These are phyloP conservation scores for Glycine soja DNA, from an alignment of 306 rosid genomes.

Conservation along the genomic window DNA sequence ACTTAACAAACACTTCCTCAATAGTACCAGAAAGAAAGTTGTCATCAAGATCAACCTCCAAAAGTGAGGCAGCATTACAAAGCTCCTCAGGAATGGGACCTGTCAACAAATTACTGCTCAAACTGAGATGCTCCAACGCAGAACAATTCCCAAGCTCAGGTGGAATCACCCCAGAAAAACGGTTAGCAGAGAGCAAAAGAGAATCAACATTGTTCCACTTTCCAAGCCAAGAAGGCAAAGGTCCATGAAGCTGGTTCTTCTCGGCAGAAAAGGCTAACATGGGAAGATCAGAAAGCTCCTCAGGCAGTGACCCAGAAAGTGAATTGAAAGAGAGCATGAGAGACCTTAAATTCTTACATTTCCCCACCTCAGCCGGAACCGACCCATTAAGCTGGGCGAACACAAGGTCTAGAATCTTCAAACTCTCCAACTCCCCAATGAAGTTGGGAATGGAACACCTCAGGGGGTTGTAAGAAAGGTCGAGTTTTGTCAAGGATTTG, in stretches of 20 bases:
- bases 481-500: conserved; percentile 67
- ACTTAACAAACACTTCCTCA: conserved; percentile 64
- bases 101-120: conserved; percentile 74
- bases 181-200: conserved; percentile 72
- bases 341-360: conserved; percentile 66
- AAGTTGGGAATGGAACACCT: conserved; percentile 79
- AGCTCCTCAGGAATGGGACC: conserved; percentile 82
- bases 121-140: conserved; percentile 65
- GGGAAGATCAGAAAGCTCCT: conserved; percentile 82
- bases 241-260: conserved; percentile 81
- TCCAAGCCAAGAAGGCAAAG: conserved; percentile 89
- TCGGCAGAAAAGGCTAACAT: conserved; percentile 79
- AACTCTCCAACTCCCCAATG: conserved; percentile 73
- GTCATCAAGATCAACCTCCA: conserved; percentile 76
- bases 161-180: conserved; percentile 77
- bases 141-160: conserved; percentile 90
- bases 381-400: conserved; percentile 79
- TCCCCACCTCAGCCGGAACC: conserved; percentile 84
- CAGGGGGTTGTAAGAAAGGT: conserved; percentile 88
- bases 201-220: conserved; percentile 66
- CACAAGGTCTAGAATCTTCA: conserved; percentile 66
- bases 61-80: conserved; percentile 73
- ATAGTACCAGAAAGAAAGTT: conserved; percentile 75
- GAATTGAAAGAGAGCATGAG: conserved; percentile 83
- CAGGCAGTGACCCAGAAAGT: conserved; percentile 80